Percentiles rank a stretch among this genome's conserved stretches.
phyloP scores from a whole-genome alignment of 352 stramenopile genomes.

The Pythium folliculosum region DNA sequence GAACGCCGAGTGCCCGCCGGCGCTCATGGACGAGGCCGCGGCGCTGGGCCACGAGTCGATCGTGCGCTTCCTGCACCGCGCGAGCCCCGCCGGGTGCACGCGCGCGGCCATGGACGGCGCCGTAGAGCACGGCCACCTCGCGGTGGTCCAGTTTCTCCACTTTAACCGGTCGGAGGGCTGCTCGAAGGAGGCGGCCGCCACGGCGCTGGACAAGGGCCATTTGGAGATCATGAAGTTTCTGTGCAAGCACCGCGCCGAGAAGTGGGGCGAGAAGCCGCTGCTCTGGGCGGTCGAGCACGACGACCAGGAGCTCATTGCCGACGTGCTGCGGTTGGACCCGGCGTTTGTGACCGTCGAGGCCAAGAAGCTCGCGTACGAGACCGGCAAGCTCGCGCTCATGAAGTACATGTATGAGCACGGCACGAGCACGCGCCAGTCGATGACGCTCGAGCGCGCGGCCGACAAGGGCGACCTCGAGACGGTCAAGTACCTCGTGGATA shows the following conservation, averaged over 20 bases:
- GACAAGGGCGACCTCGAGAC: slow-evolving; percentile 48
- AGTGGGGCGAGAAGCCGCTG: slow-evolving; percentile 40
- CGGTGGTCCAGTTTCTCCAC: slow-evolving; percentile 54
- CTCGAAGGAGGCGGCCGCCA: slow-evolving; percentile 35
- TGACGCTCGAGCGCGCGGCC: slow-evolving; percentile 47
- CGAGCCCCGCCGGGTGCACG: slow-evolving; percentile 36
- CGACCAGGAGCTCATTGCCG: slow-evolving; percentile 34
- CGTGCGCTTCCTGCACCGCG: slow-evolving; percentile 46
- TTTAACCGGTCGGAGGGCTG: slow-evolving; percentile 50
- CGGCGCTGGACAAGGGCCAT: slow-evolving; percentile 38
- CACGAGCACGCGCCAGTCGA: slow-evolving; percentile 37
- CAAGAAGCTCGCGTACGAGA: slow-evolving; percentile 49
- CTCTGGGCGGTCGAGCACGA: slow-evolving; percentile 43
- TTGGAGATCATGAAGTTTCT: slow-evolving; percentile 48
- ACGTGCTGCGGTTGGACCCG: slow-evolving; percentile 40
- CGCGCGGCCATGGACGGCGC: slow-evolving; percentile 48
- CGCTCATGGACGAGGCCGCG: slow-evolving; percentile 43
- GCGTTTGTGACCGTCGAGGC: slow-evolving; percentile 39
- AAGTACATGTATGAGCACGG: slow-evolving; percentile 57
- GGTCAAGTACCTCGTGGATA: slow-evolving; percentile 45
- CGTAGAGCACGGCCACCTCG: slow-evolving; percentile 36
- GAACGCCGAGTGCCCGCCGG: slow-evolving; percentile 26
- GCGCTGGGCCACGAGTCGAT: slow-evolving; percentile 34
- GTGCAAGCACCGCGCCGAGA: slow-evolving; percentile 43
- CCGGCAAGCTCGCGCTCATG: slow-evolving; percentile 46